Percentiles rank a stretch among this genome's conserved stretches.
phyloP scores from a whole-genome alignment of 805 yeast genomes.

The Candida dajiaensis region DNA sequence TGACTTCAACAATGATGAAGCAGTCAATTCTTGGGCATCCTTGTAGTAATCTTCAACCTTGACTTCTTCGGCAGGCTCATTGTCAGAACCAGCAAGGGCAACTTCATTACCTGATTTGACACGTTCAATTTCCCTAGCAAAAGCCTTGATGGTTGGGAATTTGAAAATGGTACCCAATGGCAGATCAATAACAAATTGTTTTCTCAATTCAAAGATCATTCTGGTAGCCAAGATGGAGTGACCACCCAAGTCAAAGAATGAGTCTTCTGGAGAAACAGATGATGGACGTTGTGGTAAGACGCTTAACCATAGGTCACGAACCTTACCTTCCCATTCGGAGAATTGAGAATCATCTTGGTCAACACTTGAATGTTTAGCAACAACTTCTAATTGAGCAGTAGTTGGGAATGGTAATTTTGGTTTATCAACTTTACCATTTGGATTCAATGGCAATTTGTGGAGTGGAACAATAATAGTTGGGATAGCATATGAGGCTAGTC shows the following conservation, averaged over 20 bases:
- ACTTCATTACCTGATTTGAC: constrained; percentile 46
- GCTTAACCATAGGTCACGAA: constrained; percentile 79
- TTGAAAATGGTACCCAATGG: constrained; percentile 90
- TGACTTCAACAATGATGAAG: constrained; percentile 32
- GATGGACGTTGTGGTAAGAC: constrained; percentile 85
- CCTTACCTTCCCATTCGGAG: constrained; percentile 56
- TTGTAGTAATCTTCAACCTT: constrained; percentile 46
- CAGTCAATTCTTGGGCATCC: constrained; percentile 60
- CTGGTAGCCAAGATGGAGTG: constrained; percentile 96
- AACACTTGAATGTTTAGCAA: constrained; percentile 44
- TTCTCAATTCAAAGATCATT: constrained; percentile 90
- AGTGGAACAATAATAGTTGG: constrained; percentile 90
- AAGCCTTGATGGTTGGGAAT: constrained; percentile 75
- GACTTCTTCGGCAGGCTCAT: constrained; percentile 22
- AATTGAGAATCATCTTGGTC: constrained; percentile 47
- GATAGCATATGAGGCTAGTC: constrained; percentile 88
- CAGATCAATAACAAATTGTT: constrained; percentile 67
- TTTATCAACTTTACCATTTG: constrained; percentile 97
- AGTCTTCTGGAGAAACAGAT: constrained; percentile 67
- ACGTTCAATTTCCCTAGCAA: constrained; percentile 67
- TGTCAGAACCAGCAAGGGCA: constrained; percentile 30
- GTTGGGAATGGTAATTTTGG: constrained; percentile 96
- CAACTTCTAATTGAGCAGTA: constrained; percentile 74
- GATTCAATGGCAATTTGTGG: constrained; percentile 83
- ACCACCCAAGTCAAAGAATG: constrained; percentile 96